A percentile compares a stretch with the other conserved stretches of the same genome.
Evolutionary conservation across 2,329 filamentous ascomycete genomes (phyloP).

Genomic region (Xylariales sp.): DNA sequence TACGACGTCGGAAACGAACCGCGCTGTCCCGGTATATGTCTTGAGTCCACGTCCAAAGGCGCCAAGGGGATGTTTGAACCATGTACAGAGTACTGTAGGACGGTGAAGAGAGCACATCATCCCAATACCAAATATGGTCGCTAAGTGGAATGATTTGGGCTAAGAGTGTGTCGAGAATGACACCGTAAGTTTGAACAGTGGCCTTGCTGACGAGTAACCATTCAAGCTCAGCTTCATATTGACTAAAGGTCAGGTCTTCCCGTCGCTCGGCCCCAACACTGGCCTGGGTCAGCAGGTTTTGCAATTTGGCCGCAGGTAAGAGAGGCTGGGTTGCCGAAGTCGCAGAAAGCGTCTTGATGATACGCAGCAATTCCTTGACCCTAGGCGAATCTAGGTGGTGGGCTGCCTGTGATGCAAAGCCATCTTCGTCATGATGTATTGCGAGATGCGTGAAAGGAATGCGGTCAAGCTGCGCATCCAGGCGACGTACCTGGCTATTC

Average conservation of each 20-base stretch:
- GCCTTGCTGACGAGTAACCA: conserved; percentile 92
- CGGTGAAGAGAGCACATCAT: conserved; percentile 77
- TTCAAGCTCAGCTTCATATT: conserved; percentile 74
- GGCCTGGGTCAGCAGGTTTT: conserved; percentile 58
- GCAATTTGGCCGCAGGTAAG: conserved; percentile 57
- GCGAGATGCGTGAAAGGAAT: conserved; percentile 46
- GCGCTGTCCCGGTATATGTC: conserved; percentile 65
- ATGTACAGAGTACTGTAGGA: conserved; percentile 78
- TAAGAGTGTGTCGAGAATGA: conserved; percentile 71
- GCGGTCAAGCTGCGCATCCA: conserved; percentile 63
- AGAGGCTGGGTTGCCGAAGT: conserved; percentile 60
- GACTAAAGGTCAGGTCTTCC: conserved; percentile 26
- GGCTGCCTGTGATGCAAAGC: conserved; percentile 24
- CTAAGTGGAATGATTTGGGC: conserved; percentile 79
- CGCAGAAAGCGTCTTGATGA: conserved; percentile 68
- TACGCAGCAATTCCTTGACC: conserved; percentile 58
- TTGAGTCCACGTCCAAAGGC: conserved; percentile 67
- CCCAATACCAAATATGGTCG: conserved; percentile 94
- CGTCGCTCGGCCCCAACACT: conserved; percentile 39
- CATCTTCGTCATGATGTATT: conserved; percentile 30
- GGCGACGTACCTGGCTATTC: conserved; percentile 54
- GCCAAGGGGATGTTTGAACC: conserved; percentile 75
- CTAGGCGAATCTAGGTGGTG: conserved; percentile 47
- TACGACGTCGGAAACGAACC: conserved; percentile 28
- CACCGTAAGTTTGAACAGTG: conserved; percentile 83